Conservation (phyloP, 495 filamentous ascomycete genomes). For the Cercophora newfieldiana region DNA sequence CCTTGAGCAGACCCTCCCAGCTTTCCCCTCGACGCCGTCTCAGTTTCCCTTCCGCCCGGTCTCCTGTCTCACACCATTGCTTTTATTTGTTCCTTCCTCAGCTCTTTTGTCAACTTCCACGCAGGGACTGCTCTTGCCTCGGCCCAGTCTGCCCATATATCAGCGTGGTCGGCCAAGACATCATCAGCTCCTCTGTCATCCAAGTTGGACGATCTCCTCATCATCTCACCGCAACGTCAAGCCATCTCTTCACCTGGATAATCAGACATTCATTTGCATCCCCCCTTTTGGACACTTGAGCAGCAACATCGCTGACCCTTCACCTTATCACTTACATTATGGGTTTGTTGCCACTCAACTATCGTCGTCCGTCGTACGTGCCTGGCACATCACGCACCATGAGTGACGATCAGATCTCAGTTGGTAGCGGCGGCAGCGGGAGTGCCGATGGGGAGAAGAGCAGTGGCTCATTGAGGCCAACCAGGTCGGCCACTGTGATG, state of each 20-base stretch:
- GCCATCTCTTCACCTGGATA: neutral
- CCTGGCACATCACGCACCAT: constrained; percentile 16
- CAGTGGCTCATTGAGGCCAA: constrained; percentile 28
- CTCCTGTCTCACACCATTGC: neutral
- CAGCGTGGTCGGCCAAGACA: neutral
- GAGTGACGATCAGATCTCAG: constrained; percentile 30
- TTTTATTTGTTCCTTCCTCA: constrained; percentile 6
- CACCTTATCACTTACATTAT: constrained; percentile 16
- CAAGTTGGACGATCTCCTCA: neutral
- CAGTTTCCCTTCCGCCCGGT: neutral
- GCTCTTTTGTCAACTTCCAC: neutral
- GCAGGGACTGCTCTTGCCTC: neutral
- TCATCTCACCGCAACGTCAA: neutral
- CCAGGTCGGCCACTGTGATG: constrained; percentile 8
- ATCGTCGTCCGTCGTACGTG: constrained; percentile 42
- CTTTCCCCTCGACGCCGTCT: neutral
- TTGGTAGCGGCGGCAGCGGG: constrained; percentile 10
- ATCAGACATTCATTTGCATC: neutral
- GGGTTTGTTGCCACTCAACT: constrained; percentile 37
- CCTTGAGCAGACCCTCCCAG: too few species aligned
- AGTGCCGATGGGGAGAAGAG: constrained; percentile 23
- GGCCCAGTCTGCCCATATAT: neutral
- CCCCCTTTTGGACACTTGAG: neutral
- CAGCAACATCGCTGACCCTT: neutral
- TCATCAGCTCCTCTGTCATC: neutral